Percentiles rank a stretch among this genome's conserved stretches.
These are phyloP conservation scores for Globisporangium solare DNA, from an alignment of 352 stramenopile species.

Conservation along the genomic window DNA sequence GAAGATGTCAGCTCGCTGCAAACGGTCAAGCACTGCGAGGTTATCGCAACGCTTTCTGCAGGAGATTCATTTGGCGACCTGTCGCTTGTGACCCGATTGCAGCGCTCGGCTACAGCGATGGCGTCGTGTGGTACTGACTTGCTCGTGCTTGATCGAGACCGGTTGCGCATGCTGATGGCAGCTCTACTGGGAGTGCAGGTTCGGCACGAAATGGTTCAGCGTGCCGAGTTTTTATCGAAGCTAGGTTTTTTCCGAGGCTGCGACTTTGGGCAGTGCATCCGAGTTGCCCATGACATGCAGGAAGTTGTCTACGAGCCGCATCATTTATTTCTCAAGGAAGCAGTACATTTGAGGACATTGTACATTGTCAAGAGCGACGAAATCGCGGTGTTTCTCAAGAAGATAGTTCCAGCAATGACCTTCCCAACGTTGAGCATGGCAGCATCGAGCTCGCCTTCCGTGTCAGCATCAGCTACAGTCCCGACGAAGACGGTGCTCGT, in stretches of 20 bases:
- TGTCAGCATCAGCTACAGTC: neutral
- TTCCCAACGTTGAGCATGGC: neutral
- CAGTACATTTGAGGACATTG: conserved; percentile 39
- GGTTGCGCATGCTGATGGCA: conserved; percentile 32
- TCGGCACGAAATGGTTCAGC: conserved; percentile 67
- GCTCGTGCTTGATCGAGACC: conserved; percentile 64
- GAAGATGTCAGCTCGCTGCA: conserved; percentile 44
- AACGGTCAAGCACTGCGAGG: conserved; percentile 41
- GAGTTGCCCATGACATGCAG: conserved; percentile 63
- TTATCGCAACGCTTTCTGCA: conserved; percentile 60
- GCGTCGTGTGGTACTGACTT: conserved; percentile 60
- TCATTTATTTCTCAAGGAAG: conserved; percentile 57
- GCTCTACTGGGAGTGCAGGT: conserved; percentile 53
- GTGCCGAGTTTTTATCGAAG: conserved; percentile 54
- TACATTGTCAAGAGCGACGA: conserved; percentile 72
- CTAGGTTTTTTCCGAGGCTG: conserved; percentile 52
- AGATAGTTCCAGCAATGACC: conserved; percentile 15
- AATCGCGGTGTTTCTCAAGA: conserved; percentile 56
- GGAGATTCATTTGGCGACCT: conserved; percentile 74
- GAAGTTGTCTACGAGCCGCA: conserved; percentile 49
- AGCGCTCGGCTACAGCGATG: conserved; percentile 61
- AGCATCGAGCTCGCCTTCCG: neutral
- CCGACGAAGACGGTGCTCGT: conserved; percentile 32
- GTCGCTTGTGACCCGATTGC: conserved; percentile 62
- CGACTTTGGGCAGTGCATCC: conserved; percentile 72